phyloP scores from a whole-genome alignment of 306 rosid genomes.

The Dryas octopetala region DNA sequence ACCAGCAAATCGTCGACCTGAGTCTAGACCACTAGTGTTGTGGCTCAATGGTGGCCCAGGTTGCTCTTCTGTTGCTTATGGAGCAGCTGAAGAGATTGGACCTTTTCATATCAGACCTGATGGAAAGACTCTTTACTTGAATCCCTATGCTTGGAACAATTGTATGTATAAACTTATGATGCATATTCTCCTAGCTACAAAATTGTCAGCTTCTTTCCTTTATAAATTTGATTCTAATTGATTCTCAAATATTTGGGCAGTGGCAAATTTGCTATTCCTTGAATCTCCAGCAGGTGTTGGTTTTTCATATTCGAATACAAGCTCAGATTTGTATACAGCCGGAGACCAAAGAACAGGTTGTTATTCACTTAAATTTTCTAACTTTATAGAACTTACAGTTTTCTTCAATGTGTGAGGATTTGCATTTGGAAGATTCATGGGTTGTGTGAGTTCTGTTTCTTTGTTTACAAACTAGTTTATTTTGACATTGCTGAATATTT shows the following conservation, averaged over 20 bases:
- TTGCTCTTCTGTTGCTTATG: constrained; percentile 96
- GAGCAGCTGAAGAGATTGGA: constrained; percentile 92
- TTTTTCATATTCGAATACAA: constrained; percentile 77
- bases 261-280: constrained; percentile 87
- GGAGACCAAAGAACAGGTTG: constrained; percentile 93
- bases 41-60: constrained; percentile 99
- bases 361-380: constrained; percentile 3
- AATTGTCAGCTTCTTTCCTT: neutral
- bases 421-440: constrained; percentile 14
- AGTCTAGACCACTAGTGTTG: constrained; percentile 79
- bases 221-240: constrained; percentile 8
- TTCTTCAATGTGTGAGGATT: neutral
- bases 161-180: constrained; percentile 42
- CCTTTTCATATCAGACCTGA: constrained; percentile 80
- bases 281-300: constrained; percentile 99
- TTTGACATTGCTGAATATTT: constrained; percentile 20
- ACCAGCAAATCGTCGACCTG: constrained; percentile 50
- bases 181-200: neutral
- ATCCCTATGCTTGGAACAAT: constrained; percentile 91
- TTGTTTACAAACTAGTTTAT: constrained; percentile 14
- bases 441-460: neutral
- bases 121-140: constrained; percentile 79
- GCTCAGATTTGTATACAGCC: constrained; percentile 67
- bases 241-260: constrained; percentile 42
- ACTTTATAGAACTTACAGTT: neutral